Base-by-base conservation (phyloP, 257 asterid species). In the Nicotiana tomentosiformis region DNA sequence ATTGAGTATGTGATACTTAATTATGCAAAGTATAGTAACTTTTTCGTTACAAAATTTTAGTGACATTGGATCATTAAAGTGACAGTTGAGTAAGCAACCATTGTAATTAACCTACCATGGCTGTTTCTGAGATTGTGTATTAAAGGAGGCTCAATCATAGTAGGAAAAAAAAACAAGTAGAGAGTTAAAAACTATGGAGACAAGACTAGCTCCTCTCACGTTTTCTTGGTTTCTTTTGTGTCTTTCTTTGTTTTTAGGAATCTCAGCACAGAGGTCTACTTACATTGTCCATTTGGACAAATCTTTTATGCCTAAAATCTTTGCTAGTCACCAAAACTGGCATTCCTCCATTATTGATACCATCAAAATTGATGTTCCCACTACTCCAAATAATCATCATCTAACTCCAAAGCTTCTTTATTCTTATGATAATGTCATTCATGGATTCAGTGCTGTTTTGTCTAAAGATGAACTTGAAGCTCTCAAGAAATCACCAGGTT, bases 281-380 rank as follows among this genome's bases (percentile, higher is more conserved):
- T 85, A 85, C 79, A 83, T 85, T 69, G 66, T 85, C 62, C 86
- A 85, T 33, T 70, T 85, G 79, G 86, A 85, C 55, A 70, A 37
- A n/a, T 82, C 43, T 57, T 56, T 66, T 43, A 83, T 83, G 84
- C 88, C 88, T 16, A 83, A 29, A 49, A 39, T 58, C 32, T 83
- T 78, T 65, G 35, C 80, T 4, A 69, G 32, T 23, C 84, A 62
- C n/a, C 74, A 83, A 16, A 58, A 30, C 3, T 85, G 88, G 88
- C 81, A 83, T 77, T 51, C 64, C 10, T 35, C 53, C 69, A 43
- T 26, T 49, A 46, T 68, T 62, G 39, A 46, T 6, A 6, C 23
- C 14, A 72, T 72, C 79, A 70, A 20, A 35, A 70, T 70, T 70
- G 78, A 43, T 0, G 12, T 7, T 70, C 5, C 78, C 58, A 70